Conservation (phyloP, 306 rosid genomes). For the Erythrophleum fordii region DNA sequence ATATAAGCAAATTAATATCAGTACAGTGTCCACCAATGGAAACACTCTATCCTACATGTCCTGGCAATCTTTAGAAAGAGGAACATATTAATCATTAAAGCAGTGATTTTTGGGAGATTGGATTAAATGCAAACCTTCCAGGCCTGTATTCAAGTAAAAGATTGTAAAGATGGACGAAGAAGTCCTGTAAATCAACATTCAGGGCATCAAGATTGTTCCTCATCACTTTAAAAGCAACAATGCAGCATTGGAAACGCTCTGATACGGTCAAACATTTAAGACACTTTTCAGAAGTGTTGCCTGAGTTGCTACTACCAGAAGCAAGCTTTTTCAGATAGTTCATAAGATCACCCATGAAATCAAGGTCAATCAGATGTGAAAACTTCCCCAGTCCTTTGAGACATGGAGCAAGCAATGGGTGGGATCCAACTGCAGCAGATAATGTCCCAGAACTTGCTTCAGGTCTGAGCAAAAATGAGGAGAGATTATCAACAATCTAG, state of each 20-base stretch:
- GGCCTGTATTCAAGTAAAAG: slow-evolving; percentile 89
- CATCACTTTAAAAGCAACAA: slow-evolving; percentile 96
- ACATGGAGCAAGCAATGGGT: slow-evolving; percentile 84
- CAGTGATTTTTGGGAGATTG: background rate
- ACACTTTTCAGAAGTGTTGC: slow-evolving; percentile 48
- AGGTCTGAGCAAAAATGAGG: slow-evolving; percentile 54
- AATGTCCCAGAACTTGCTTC: slow-evolving; percentile 51
- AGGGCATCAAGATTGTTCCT: slow-evolving; percentile 90
- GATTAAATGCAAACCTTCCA: slow-evolving; percentile 70
- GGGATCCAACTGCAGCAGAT: slow-evolving; percentile 54
- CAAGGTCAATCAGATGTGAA: slow-evolving; percentile 85
- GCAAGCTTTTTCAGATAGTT: slow-evolving; percentile 77
- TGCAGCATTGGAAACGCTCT: slow-evolving; percentile 92
- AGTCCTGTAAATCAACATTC: slow-evolving; percentile 94
- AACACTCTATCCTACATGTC: slow-evolving; percentile 14
- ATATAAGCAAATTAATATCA: slow-evolving; percentile 18
- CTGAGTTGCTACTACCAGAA: slow-evolving; percentile 55
- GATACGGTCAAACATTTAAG: slow-evolving; percentile 68
- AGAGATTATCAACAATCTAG: slow-evolving; percentile 36
- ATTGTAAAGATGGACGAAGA: slow-evolving; percentile 88
- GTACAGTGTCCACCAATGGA: background rate
- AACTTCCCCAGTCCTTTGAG: slow-evolving; percentile 92
- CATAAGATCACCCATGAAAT: slow-evolving; percentile 92
- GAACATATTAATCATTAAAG: slow-evolving; percentile 3
- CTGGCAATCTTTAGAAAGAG: slow-evolving; percentile 10